These are phyloP conservation scores for Mucor circinelloides DNA, from an alignment of 371 early-diverging fungal species.

Conservation along the genomic window DNA sequence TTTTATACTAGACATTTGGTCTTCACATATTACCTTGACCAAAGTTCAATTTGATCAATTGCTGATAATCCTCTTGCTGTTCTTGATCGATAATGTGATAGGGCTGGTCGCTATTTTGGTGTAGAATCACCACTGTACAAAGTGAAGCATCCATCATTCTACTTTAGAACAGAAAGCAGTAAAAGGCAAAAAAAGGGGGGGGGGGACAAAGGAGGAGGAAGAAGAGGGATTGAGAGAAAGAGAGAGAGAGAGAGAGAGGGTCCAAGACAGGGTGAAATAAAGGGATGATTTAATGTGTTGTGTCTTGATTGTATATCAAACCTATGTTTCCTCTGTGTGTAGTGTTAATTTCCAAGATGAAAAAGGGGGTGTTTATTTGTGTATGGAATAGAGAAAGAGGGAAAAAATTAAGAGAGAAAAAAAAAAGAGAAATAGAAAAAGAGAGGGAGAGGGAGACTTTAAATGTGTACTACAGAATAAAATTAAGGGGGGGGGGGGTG, in stretches of 20 bases:
- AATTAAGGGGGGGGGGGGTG: neutral
- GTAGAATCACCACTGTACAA: conserved; percentile 28
- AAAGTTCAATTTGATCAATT: conserved; percentile 25
- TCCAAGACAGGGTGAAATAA: conserved; percentile 13
- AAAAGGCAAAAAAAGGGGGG: neutral
- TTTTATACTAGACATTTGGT: conserved; percentile 1
- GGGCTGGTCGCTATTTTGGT: conserved; percentile 7
- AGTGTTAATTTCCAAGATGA: neutral
- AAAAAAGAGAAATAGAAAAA: neutral
- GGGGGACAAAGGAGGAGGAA: neutral
- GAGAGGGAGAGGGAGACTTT: neutral
- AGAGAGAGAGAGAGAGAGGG: neutral
- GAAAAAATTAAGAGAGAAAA: neutral
- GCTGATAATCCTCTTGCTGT: conserved; percentile 12
- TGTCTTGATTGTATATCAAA: neutral
- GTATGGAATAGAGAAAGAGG: neutral
- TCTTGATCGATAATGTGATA: neutral
- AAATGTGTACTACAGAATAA: conserved; percentile 2
- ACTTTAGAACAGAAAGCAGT: conserved; percentile 4
- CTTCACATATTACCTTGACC: conserved; percentile 23
- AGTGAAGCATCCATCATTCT: conserved; percentile 21
- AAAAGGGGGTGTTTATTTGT: conserved; percentile 1
- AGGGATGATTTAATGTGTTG: conserved; percentile 19
- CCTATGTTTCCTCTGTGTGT: neutral
- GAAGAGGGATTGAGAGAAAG: neutral